phyloP scores from a whole-genome alignment of 192 early-diverging fungal species.

The Umbelopsis sp. region DNA sequence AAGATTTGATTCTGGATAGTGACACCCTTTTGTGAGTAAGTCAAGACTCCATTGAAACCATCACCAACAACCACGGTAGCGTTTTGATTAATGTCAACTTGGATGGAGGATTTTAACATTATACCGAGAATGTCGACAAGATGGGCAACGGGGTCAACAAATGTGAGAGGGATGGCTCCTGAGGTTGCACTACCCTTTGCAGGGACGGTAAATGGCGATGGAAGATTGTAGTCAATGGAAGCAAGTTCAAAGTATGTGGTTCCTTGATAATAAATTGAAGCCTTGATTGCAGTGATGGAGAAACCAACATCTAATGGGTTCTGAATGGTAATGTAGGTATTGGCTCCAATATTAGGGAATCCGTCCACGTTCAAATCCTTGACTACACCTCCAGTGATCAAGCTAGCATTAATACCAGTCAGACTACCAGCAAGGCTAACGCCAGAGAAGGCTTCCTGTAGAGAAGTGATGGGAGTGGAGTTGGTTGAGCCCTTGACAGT shows the following conservation, averaged over 20 bases:
- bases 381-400: conserved; percentile 36
- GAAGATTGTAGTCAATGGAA: conserved; percentile 13
- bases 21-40: conserved; percentile 22
- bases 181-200: conserved; percentile 10
- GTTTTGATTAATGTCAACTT: conserved; percentile 20
- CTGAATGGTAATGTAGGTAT: conserved; percentile 18
- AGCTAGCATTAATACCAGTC: conserved; percentile 42
- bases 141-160: conserved; percentile 1
- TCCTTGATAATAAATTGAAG: background rate
- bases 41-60: conserved; percentile 18
- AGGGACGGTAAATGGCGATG: conserved; percentile 12
- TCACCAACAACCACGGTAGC: conserved; percentile 19
- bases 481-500: conserved; percentile 37
- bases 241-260: background rate
- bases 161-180: background rate
- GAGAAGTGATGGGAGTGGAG: conserved; percentile 44
- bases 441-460: conserved; percentile 43
- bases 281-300: conserved; percentile 14
- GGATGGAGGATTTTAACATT: background rate
- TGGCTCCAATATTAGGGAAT: background rate
- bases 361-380: background rate
- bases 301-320: conserved; percentile 29
- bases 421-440: conserved; percentile 42
- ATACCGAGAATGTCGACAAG: conserved; percentile 1
- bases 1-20: background rate